Conservation (phyloP, 805 yeast genomes). For the Ogataea ramenticola region DNA sequence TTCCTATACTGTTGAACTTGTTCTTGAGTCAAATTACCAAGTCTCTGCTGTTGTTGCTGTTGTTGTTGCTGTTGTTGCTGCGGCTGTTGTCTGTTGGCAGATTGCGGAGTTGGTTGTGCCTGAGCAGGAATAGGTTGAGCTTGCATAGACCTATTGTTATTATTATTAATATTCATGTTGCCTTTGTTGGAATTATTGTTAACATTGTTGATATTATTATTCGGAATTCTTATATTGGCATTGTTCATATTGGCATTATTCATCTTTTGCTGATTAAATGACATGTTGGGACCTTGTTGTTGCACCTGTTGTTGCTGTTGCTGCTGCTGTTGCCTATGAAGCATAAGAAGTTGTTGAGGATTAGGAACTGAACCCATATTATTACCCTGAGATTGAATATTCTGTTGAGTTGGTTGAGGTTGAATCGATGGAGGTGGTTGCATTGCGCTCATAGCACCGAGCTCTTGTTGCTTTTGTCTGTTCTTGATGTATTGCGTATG, state of each 20-base stretch:
- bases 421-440: conserved; percentile 2
- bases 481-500: conserved; percentile 51
- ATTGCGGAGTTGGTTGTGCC: conserved; percentile 4
- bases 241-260: conserved; percentile 10
- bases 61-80: conserved; percentile 6
- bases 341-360: conserved; percentile 25
- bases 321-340: conserved; percentile 23
- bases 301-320: conserved; percentile 11
- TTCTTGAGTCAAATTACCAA: conserved; percentile 11
- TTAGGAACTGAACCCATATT: conserved; percentile 13
- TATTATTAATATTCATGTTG: conserved; percentile 2
- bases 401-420: conserved; percentile 5
- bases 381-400: conserved; percentile 1
- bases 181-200: conserved; percentile 2
- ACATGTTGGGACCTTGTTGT: conserved; percentile 3
- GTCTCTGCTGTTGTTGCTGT: conserved; percentile 2
- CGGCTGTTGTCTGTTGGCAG: conserved; percentile 4
- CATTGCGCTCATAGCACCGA: conserved; percentile 16
- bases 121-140: neutral
- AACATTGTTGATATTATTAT: conserved; percentile 2
- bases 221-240: conserved; percentile 10
- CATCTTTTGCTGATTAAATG: conserved; percentile 6
- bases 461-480: conserved; percentile 19
- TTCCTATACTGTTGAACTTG: conserved; percentile 23
- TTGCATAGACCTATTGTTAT: too few species aligned